Percentiles rank a stretch among this genome's conserved stretches.
These are phyloP conservation scores for Ogataea chonburiensis DNA, from an alignment of 805 yeast genomes.

Conservation along the genomic window DNA sequence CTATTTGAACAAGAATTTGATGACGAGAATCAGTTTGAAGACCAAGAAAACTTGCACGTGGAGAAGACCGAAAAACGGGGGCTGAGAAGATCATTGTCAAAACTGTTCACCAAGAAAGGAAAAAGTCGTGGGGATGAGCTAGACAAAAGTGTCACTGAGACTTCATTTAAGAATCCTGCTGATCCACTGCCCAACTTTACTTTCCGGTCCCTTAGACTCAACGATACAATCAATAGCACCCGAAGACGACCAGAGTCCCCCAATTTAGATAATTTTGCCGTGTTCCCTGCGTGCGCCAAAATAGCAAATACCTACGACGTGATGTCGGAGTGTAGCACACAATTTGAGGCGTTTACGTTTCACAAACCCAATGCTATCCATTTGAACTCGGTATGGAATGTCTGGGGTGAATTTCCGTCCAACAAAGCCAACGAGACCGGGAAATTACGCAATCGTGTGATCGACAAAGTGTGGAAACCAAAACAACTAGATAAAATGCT, in stretches of 20 bases:
- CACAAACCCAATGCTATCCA: conserved; percentile 12
- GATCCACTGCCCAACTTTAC: conserved; percentile 23
- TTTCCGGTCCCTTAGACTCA: conserved; percentile 19
- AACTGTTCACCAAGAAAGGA: conserved; percentile 13
- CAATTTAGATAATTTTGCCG: conserved; percentile 13
- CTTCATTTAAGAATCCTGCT: conserved; percentile 1
- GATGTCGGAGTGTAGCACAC: conserved; percentile 20
- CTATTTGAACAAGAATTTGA: conserved; percentile 10
- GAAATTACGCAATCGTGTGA: conserved; percentile 16
- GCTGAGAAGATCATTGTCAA: conserved; percentile 18
- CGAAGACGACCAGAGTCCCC: conserved; percentile 20
- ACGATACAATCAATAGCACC: conserved; percentile 12
- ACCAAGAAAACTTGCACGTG: conserved; percentile 5
- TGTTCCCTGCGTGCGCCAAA: conserved; percentile 17
- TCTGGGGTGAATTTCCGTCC: conserved; percentile 19
- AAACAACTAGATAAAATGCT: conserved; percentile 16
- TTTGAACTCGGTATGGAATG: conserved; percentile 22
- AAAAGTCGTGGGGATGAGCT: conserved; percentile 2
- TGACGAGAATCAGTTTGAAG: neutral
- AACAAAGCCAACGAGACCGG: conserved; percentile 3
- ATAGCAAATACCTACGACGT: conserved; percentile 10
- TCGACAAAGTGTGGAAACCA: conserved; percentile 24
- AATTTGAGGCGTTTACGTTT: conserved; percentile 21
- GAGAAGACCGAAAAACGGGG: conserved; percentile 8
- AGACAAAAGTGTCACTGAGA: neutral